Evolutionary conservation across 495 filamentous ascomycete species (phyloP).

Genomic region (Thermothielavioides terrestris): DNA sequence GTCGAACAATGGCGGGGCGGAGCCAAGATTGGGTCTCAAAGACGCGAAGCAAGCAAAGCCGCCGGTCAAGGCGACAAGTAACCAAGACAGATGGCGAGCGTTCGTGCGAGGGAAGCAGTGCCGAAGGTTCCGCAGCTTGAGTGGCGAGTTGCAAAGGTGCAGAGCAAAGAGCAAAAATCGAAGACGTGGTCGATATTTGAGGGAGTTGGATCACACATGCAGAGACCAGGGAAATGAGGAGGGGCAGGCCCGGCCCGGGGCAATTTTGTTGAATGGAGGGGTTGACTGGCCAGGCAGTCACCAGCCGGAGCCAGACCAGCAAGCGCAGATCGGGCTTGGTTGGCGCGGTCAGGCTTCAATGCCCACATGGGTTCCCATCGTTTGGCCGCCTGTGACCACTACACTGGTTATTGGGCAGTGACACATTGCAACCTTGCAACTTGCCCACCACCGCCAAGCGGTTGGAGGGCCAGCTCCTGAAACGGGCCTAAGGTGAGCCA

Average conservation of each 20-base stretch:
- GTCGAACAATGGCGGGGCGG: slow-evolving; percentile 6
- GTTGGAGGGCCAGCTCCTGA: slow-evolving; percentile 22
- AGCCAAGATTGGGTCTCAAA: slow-evolving; percentile 7
- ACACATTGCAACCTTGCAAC: slow-evolving; percentile 21
- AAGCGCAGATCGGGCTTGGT: neutral
- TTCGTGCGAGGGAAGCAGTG: neutral
- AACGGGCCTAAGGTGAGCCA: slow-evolving; percentile 26
- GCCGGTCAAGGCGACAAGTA: neutral
- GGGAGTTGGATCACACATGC: neutral
- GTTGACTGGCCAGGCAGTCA: neutral
- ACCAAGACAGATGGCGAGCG: neutral
- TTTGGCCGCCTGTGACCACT: neutral
- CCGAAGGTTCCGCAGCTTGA: neutral
- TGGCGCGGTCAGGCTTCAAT: slow-evolving; percentile 17
- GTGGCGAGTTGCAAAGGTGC: neutral
- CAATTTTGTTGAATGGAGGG: slow-evolving; percentile 5
- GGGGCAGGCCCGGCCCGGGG: slow-evolving; percentile 6
- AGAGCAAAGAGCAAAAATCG: neutral
- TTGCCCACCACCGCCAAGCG: slow-evolving; percentile 19
- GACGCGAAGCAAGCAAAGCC: neutral
- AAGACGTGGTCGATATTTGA: neutral
- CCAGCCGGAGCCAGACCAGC: neutral
- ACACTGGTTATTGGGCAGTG: slow-evolving; percentile 24
- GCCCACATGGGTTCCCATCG: neutral
- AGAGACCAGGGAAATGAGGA: slow-evolving; percentile 9